Conservation (phyloP, 495 filamentous ascomycete genomes). For the Niebla homalea region DNA sequence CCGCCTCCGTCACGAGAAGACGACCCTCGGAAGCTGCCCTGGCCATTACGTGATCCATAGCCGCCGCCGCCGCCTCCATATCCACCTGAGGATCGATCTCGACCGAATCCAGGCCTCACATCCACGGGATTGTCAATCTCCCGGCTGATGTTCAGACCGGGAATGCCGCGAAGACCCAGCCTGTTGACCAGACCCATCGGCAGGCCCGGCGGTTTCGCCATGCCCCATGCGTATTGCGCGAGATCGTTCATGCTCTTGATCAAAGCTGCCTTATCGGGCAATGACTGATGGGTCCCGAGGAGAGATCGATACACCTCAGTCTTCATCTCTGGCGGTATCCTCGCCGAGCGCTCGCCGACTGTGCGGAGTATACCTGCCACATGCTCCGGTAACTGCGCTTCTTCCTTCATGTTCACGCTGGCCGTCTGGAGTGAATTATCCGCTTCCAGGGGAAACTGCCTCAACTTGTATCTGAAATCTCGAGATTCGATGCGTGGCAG, state of each 20-base stretch:
- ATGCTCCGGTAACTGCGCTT: constrained; percentile 18
- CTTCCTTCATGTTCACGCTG: constrained; percentile 37
- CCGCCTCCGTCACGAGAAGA: constrained; percentile 6
- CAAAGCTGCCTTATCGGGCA: constrained; percentile 24
- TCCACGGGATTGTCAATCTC: constrained; percentile 5
- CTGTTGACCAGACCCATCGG: constrained; percentile 26
- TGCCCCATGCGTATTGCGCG: constrained; percentile 45
- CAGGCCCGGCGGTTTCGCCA: constrained; percentile 44
- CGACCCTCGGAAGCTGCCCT: constrained; percentile 5
- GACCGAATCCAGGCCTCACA: neutral
- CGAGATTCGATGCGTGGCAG: constrained; percentile 45
- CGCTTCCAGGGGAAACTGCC: constrained; percentile 48
- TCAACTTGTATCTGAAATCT: constrained; percentile 36
- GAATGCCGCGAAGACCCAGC: constrained; percentile 30
- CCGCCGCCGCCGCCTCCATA: constrained; percentile 4
- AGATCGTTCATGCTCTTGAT: constrained; percentile 50
- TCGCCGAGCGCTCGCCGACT: constrained; percentile 24
- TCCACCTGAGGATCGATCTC: neutral
- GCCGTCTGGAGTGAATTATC: constrained; percentile 43
- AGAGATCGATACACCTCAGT: constrained; percentile 38
- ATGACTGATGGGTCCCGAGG: constrained; percentile 25
- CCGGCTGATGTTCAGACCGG: constrained; percentile 33
- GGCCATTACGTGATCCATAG: constrained; percentile 10
- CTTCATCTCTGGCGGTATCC: constrained; percentile 29
- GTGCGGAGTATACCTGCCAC: constrained; percentile 24